Conservation (phyloP, 2,329 filamentous ascomycete species). For the Pseudogymnoascus sp. region DNA sequence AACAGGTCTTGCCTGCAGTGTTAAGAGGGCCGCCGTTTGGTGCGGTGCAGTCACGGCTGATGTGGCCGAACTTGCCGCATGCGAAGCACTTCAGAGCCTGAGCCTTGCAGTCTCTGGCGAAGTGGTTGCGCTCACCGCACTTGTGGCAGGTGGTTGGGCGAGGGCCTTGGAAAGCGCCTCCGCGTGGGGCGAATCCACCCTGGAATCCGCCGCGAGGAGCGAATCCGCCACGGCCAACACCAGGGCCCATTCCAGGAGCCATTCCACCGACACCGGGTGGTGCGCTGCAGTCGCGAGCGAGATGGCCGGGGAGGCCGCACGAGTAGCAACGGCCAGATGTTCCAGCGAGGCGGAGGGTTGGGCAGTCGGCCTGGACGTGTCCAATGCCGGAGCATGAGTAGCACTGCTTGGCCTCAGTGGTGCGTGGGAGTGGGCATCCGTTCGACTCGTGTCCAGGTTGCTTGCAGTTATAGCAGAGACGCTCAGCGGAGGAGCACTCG, state of each 20-base stretch:
- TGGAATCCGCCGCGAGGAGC: constrained; percentile 64
- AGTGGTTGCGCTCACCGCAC: constrained; percentile 88
- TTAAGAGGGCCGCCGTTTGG: constrained; percentile 94
- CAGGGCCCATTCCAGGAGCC: constrained; percentile 26
- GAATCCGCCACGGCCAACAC: constrained; percentile 58
- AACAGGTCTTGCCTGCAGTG: constrained; percentile 96
- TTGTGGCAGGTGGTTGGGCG: constrained; percentile 66
- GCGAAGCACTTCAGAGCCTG: constrained; percentile 75
- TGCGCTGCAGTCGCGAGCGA: constrained; percentile 82
- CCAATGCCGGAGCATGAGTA: constrained; percentile 98
- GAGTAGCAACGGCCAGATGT: constrained; percentile 90
- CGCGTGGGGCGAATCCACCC: constrained; percentile 57
- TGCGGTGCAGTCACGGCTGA: constrained; percentile 76
- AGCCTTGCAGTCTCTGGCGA: constrained; percentile 87
- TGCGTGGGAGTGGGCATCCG: constrained; percentile 90
- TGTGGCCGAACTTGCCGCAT: constrained; percentile 57
- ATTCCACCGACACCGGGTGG: constrained; percentile 45
- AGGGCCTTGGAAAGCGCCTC: constrained; percentile 65
- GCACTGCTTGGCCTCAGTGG: constrained; percentile 98
- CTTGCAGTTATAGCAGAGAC: constrained; percentile 98
- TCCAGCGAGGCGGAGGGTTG: constrained; percentile 79
- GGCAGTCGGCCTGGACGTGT: constrained; percentile 98
- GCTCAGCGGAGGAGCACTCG: constrained; percentile 95
- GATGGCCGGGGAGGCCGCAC: constrained; percentile 85
- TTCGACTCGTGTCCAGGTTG: constrained; percentile 84